Percentiles rank a stretch among this genome's conserved stretches.
Conservation (phyloP, 805 yeast genomes). For the Candida argentea region DNA sequence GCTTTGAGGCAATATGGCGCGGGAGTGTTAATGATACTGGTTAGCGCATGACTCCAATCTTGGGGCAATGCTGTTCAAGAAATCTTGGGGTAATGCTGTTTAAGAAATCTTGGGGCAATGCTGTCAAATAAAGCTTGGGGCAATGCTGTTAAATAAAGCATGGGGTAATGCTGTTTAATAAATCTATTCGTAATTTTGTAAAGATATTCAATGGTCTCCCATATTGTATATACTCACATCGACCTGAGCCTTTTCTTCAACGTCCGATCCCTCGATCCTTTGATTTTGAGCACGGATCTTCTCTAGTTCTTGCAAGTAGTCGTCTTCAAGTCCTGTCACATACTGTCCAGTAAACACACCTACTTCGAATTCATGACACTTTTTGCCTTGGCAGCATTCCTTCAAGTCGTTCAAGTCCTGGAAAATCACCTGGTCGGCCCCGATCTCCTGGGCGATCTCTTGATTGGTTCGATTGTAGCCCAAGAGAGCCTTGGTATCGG, state of each 20-base stretch:
- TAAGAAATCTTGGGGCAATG: too few relatives aligned
- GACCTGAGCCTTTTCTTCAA: slow-evolving; percentile 71
- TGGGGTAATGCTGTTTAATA: too few relatives aligned
- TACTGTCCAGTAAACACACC: slow-evolving; percentile 96
- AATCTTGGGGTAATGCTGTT: too few relatives aligned
- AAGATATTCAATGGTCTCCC: slow-evolving; percentile 52
- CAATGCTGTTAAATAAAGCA: too few relatives aligned
- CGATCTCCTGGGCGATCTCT: slow-evolving; percentile 67
- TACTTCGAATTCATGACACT: slow-evolving; percentile 67
- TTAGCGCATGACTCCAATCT: too few relatives aligned
- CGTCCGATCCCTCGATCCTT: slow-evolving; percentile 35
- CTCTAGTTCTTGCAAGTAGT: slow-evolving; percentile 74
- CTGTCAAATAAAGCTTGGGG: too few relatives aligned
- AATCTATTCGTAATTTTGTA: too few relatives aligned
- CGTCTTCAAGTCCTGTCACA: slow-evolving; percentile 87
- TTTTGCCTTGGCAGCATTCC: slow-evolving; percentile 56
- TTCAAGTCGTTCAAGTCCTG: slow-evolving; percentile 78
- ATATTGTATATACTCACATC: slow-evolving; percentile 49
- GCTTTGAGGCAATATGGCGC: too few relatives aligned
- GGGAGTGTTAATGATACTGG: too few relatives aligned
- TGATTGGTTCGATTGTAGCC: slow-evolving; percentile 72
- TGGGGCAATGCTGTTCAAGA: too few relatives aligned
- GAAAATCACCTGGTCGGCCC: slow-evolving; percentile 86
- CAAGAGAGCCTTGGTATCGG: slow-evolving; percentile 88
- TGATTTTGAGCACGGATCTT: slow-evolving; percentile 72